phyloP scores from a whole-genome alignment of 768 basidiomycete species.

The Mycena maculata region DNA sequence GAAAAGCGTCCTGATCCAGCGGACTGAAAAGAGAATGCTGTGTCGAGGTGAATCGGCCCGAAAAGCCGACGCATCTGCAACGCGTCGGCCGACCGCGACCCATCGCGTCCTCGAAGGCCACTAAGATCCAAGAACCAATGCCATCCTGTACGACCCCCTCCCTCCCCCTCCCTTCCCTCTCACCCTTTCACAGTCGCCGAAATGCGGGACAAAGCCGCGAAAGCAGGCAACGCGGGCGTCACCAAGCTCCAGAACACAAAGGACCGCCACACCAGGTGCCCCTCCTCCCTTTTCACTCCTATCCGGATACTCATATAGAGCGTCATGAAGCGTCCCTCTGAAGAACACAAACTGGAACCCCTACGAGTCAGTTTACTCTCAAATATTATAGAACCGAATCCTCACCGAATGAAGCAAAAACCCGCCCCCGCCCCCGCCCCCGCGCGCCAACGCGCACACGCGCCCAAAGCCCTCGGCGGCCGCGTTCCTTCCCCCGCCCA shows the following conservation, averaged over 20 bases:
- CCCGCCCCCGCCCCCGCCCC: conserved; percentile 61
- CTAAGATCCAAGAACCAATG: no score
- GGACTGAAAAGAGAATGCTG: no score
- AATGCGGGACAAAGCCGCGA: conserved; percentile 71
- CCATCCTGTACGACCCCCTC: no score
- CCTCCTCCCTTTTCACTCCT: neutral
- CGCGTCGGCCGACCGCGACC: no score
- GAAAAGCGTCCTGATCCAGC: no score
- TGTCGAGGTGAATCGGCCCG: no score
- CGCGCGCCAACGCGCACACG: conserved; percentile 44
- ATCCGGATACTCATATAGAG: neutral
- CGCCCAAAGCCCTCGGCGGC: conserved; percentile 40
- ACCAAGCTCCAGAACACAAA: conserved; percentile 46
- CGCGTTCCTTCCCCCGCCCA: conserved; percentile 38
- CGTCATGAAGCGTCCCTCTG: conserved; percentile 59
- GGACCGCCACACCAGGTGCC: conserved; percentile 65
- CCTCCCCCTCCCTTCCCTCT: no score
- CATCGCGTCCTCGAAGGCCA: no score
- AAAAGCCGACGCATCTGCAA: no score
- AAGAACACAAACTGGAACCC: conserved; percentile 76
- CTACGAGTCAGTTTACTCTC: conserved; percentile 41
- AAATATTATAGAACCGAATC: neutral
- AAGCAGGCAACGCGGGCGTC: conserved; percentile 52
- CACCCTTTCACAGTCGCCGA: conserved; percentile 40
- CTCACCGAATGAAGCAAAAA: conserved; percentile 50